Conservation (phyloP, 768 basidiomycete genomes). For the Pisolithus orientalis region DNA sequence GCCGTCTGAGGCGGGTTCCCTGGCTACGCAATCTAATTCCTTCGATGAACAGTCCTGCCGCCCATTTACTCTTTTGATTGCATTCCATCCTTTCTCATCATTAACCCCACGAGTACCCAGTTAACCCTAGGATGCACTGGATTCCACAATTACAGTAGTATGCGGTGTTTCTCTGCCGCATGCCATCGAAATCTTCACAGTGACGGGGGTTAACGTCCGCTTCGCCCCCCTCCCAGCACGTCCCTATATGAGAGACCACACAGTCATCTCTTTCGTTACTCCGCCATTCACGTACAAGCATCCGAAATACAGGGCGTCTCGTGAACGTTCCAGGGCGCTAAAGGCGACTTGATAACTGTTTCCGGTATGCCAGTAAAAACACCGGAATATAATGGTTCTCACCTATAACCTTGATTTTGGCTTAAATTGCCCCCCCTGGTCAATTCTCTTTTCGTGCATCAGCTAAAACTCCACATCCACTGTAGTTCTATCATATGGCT, state of each 20-base stretch:
- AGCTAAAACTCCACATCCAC: background rate
- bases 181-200: background rate
- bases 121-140: no score
- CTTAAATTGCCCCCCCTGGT: constrained; percentile 19
- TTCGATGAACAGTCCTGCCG: background rate
- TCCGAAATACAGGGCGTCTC: constrained; percentile 4
- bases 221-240: no score
- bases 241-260: constrained; percentile 4
- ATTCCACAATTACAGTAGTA: background rate
- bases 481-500: constrained; percentile 12
- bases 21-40: constrained; percentile 9
- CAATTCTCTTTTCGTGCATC: constrained; percentile 11
- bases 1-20: constrained; percentile 24
- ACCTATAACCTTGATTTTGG: constrained; percentile 7
- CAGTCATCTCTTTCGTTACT: constrained; percentile 6
- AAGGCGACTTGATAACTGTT: constrained; percentile 10
- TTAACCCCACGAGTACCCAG: background rate
- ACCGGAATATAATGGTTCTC: constrained; percentile 19
- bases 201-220: background rate
- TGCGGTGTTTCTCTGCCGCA: background rate
- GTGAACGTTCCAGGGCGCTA: constrained; percentile 4
- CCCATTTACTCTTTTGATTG: background rate
- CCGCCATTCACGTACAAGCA: constrained; percentile 7
- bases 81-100: background rate
- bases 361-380: constrained; percentile 20